Evolutionary conservation across 139 green algal species (phyloP), one percentile per base, ranked within the genome.

Genomic region (Asterochloris sp.): DNA sequence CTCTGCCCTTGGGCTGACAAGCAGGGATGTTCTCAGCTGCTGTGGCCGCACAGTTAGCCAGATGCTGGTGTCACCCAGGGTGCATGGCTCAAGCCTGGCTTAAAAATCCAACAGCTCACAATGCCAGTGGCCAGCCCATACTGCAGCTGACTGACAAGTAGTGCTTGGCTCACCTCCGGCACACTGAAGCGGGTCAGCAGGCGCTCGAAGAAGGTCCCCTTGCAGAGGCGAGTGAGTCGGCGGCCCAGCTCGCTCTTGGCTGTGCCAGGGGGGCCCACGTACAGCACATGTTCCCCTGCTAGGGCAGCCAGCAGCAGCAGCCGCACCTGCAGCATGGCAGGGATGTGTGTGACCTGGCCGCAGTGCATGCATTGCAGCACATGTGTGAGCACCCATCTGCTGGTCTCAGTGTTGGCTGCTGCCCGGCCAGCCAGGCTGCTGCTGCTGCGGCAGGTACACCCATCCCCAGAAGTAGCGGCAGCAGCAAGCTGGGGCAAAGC

Each of bases 121-220:
- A 54, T 54, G 38, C 38, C 2, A 54, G 38, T 54, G 38, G 6
- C 26, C 61, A 81, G 27, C 14, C 61, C 21, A 62, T 19, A 62
- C 62, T 19, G 24, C 61, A 71, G 62, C 28, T 74, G 80, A 19
- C 47, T 27, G 81, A 23, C 16, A 61, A 16, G 54, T 28, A 19
- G 11, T 13, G 64, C 13, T 12, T 69, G 63, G 28, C 74, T 24
- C 29, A 87, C 86, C 89, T 98, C 94, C 19, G 94, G 95, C 24
- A 98, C 94, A 23, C 88, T 94, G 86, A 98, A 98, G n/a, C 94
- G 89, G 13, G 94, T 98, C 60, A 98, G 91, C 74, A 98, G 88
- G 28, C 95, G 88, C 88, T 98, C 95, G 88, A 98, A 98, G 87
- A 95, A 98, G 12, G 29, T 69, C 12, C 91, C 93, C 2, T 89